A percentile compares a stretch with the other conserved stretches of the same genome.
These are phyloP conservation scores for Pouteria campechiana DNA, from an alignment of 179 eudicot genomes.

Conservation along the genomic window DNA sequence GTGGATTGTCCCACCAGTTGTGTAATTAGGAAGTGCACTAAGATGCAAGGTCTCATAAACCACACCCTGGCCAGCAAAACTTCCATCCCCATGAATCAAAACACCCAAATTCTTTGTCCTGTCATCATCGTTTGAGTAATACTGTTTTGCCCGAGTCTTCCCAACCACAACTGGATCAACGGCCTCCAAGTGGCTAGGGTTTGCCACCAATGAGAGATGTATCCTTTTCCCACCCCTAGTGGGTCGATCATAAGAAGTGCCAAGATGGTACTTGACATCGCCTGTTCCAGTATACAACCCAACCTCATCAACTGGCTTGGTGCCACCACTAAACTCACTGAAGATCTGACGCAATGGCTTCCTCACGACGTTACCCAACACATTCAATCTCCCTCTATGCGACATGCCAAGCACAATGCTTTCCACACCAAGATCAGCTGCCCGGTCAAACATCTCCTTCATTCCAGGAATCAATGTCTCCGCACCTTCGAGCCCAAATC, in stretches of 20 bases:
- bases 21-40: slow-evolving; percentile 6
- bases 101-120: slow-evolving; percentile 7
- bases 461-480: slow-evolving; percentile 7
- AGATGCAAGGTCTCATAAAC: slow-evolving; percentile 8
- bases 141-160: slow-evolving; percentile 6
- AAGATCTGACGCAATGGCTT: slow-evolving; percentile 5
- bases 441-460: slow-evolving; percentile 11
- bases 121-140: slow-evolving; percentile 4
- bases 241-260: slow-evolving; percentile 8
- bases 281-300: slow-evolving; percentile 7
- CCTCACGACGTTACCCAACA: slow-evolving; percentile 5
- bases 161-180: slow-evolving; percentile 9
- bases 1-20: slow-evolving; percentile 9
- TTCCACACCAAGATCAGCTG: slow-evolving; percentile 8
- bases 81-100: slow-evolving; percentile 8
- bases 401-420: slow-evolving; percentile 6
- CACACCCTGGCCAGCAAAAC: slow-evolving; percentile 9
- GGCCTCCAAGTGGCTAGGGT: slow-evolving; percentile 8
- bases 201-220: slow-evolving; percentile 7
- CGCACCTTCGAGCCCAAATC: slow-evolving; percentile 9
- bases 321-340: slow-evolving; percentile 8
- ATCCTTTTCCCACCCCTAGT: slow-evolving; percentile 7
- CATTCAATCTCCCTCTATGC: slow-evolving; percentile 7
- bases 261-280: slow-evolving; percentile 7
- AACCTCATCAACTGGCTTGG: slow-evolving; percentile 3